Evolutionary conservation across 2,329 filamentous ascomycete species (phyloP).

Genomic region (Venturia nashicola): DNA sequence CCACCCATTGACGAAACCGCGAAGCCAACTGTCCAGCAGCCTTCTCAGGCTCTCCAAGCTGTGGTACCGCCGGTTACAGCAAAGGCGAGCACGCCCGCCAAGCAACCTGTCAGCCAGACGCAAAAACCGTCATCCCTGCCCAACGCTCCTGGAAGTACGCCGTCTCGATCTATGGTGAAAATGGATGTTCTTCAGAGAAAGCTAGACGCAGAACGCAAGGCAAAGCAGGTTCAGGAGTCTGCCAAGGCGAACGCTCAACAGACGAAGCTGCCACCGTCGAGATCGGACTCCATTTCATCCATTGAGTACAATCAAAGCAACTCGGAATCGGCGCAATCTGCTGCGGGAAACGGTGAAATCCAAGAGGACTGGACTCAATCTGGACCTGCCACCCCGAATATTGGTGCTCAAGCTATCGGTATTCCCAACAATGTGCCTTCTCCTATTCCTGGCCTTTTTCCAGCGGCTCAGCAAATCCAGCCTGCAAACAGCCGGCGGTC

Average conservation of each 20-base stretch:
- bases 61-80: not conserved
- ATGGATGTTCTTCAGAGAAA: slow-evolving; percentile 3
- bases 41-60: not conserved
- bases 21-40: not conserved
- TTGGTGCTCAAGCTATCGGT: not conserved
- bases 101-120: not conserved
- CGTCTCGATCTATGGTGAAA: not conserved
- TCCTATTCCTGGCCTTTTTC: slow-evolving; percentile 5
- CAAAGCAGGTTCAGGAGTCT: not conserved
- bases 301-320: slow-evolving; percentile 1
- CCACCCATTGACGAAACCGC: not conserved
- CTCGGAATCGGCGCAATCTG: not conserved
- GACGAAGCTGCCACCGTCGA: not conserved
- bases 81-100: not conserved
- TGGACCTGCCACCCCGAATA: not conserved
- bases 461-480: not conserved
- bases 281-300: slow-evolving; percentile 5
- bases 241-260: not conserved
- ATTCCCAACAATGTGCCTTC: not conserved
- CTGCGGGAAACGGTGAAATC: not conserved
- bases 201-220: not conserved
- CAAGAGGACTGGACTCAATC: not conserved
- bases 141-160: not conserved
- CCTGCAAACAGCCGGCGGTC: not conserved
- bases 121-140: not conserved